A percentile compares a stretch with the other conserved stretches of the same genome.
These are phyloP conservation scores for Penicillium brasilianum DNA, from an alignment of 2,329 filamentous ascomycete genomes.

Conservation along the genomic window DNA sequence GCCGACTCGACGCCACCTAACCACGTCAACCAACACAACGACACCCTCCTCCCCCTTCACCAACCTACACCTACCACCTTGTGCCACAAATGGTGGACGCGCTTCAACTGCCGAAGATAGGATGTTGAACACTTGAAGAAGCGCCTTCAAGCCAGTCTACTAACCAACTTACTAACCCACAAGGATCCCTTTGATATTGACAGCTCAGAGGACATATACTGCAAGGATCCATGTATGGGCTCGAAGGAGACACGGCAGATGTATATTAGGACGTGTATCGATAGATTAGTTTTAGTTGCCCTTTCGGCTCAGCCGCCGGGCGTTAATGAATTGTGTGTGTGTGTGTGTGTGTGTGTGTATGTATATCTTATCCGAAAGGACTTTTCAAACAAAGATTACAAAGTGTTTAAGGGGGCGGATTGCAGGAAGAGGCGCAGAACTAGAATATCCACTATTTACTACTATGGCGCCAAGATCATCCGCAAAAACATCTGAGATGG, in stretches of 20 bases:
- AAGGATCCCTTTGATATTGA: slow-evolving; percentile 29
- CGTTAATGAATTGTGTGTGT: slow-evolving; percentile 21
- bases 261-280: slow-evolving; percentile 14
- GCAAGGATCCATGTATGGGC: slow-evolving; percentile 32
- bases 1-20: too few relatives aligned
- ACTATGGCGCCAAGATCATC: too few relatives aligned
- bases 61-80: slow-evolving; percentile 30
- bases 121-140: slow-evolving; percentile 45
- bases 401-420: too few relatives aligned
- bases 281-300: slow-evolving; percentile 31
- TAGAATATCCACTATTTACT: too few relatives aligned
- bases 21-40: too few relatives aligned
- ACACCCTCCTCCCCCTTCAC: slow-evolving; percentile 3
- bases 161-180: slow-evolving; percentile 37
- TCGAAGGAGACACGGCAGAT: slow-evolving; percentile 32
- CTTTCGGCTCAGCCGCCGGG: slow-evolving; percentile 34
- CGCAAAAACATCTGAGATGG: too few relatives aligned
- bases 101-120: slow-evolving; percentile 43
- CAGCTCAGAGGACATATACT: slow-evolving; percentile 28
- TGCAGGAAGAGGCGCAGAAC: too few relatives aligned
- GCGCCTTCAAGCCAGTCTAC: slow-evolving; percentile 40
- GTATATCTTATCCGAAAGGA: too few relatives aligned
- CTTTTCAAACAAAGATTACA: too few relatives aligned
- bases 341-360: too few relatives aligned
- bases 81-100: slow-evolving; percentile 36